Evolutionary conservation across 2,329 filamentous ascomycete genomes (phyloP).

Genomic region (Sporothrix humicola): DNA sequence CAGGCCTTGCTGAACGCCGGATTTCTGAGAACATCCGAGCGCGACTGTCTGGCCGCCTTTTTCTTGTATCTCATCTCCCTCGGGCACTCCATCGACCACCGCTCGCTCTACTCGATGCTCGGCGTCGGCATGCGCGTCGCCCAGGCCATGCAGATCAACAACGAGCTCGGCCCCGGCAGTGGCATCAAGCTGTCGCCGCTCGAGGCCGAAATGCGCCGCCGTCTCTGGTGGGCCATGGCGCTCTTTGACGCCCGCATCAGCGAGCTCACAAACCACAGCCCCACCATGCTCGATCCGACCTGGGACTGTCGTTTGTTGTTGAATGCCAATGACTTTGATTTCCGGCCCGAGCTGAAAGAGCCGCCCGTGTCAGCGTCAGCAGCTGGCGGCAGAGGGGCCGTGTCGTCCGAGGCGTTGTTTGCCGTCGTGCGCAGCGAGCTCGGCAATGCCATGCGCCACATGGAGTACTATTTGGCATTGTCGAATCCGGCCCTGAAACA

Average conservation of each 20-base stretch:
- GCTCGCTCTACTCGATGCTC: constrained; percentile 58
- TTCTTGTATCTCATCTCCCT: constrained; percentile 62
- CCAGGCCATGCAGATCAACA: constrained; percentile 58
- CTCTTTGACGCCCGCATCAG: constrained; percentile 62
- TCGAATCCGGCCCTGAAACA: constrained; percentile 44
- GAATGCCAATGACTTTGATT: constrained; percentile 55
- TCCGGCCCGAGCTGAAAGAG: constrained; percentile 46
- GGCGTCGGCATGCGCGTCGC: constrained; percentile 63
- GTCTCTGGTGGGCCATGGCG: constrained; percentile 67
- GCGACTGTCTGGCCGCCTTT: constrained; percentile 62
- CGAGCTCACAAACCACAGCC: constrained; percentile 54
- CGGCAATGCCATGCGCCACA: constrained; percentile 48
- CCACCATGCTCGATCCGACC: constrained; percentile 42
- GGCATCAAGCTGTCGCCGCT: constrained; percentile 47
- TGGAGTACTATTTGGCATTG: constrained; percentile 46
- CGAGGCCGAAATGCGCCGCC: constrained; percentile 64
- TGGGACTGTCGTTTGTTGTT: constrained; percentile 53
- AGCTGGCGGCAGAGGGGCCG: background rate
- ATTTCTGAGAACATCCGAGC: constrained; percentile 56
- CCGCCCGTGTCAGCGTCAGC: background rate
- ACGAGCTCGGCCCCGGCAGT: constrained; percentile 51
- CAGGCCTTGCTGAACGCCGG: constrained; percentile 59
- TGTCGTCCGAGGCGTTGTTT: constrained; percentile 52
- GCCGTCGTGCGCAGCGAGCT: constrained; percentile 49
- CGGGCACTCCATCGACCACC: constrained; percentile 51